phyloP scores from a whole-genome alignment of 768 basidiomycete genomes.

The Kwoniella heveanensis region DNA sequence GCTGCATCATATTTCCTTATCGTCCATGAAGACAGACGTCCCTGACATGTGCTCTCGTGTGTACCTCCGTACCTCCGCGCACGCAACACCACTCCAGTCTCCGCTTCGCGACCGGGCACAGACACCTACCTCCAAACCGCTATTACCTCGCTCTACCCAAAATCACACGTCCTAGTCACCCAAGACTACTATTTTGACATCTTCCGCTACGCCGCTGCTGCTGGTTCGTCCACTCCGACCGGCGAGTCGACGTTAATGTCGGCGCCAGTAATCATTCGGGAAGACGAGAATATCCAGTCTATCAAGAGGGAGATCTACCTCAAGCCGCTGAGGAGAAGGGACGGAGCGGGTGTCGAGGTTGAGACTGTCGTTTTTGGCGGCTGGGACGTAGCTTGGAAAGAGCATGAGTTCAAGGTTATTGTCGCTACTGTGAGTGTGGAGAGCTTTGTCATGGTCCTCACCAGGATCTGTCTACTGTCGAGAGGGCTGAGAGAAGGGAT shows the following conservation, averaged over 20 bases:
- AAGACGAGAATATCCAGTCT: conserved; percentile 30
- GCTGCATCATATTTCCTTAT: too few relatives aligned
- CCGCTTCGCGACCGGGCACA: conserved; percentile 28
- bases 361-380: conserved; percentile 31
- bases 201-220: conserved; percentile 34
- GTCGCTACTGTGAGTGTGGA: conserved; percentile 34
- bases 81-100: too few relatives aligned
- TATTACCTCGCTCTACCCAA: conserved; percentile 27
- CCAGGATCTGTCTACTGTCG: too few relatives aligned
- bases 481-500: too few relatives aligned
- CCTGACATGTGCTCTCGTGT: too few relatives aligned
- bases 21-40: too few relatives aligned
- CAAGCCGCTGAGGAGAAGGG: conserved; percentile 28
- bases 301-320: conserved; percentile 28
- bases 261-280: conserved; percentile 13
- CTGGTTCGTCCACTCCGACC: conserved; percentile 2
- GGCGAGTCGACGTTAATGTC: too few relatives aligned
- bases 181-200: conserved; percentile 33
- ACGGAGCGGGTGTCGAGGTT: conserved; percentile 31
- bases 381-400: conserved; percentile 35
- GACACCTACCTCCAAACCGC: conserved; percentile 27
- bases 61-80: too few relatives aligned
- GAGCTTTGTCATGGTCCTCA: too few relatives aligned
- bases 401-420: conserved; percentile 33
- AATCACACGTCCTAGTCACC: conserved; percentile 32